Percentiles rank a stretch among this genome's conserved stretches.
Evolutionary conservation across 331 rosid species (phyloP).

Genomic region (Quercus phellos): DNA sequence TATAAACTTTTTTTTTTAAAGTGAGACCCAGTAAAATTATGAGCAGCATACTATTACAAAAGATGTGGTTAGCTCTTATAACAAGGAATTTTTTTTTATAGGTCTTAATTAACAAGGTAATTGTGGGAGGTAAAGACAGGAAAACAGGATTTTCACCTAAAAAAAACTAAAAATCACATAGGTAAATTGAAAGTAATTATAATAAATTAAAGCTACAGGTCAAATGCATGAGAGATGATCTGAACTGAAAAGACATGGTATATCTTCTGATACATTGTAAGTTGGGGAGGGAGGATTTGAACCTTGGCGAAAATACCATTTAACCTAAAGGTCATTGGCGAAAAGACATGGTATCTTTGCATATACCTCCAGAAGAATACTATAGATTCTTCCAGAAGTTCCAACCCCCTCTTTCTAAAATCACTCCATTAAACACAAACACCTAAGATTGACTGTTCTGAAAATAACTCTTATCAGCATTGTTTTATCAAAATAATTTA

Average conservation of each 20-base stretch:
- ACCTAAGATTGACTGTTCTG: neutral
- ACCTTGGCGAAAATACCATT: too few species aligned
- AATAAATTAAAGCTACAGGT: too few species aligned
- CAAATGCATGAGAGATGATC: too few species aligned
- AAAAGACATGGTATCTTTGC: too few species aligned
- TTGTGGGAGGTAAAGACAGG: neutral
- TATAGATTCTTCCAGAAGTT: neutral
- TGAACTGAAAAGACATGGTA: too few species aligned
- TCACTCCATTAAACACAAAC: neutral
- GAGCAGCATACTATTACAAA: neutral
- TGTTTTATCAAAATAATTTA: neutral
- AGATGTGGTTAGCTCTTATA: neutral
- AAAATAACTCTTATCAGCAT: neutral
- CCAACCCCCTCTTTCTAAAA: neutral
- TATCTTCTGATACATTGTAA: too few species aligned
- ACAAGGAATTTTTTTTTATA: neutral
- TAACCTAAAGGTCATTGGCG: too few species aligned
- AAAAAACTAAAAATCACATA: neutral
- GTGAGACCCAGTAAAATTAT: too few species aligned
- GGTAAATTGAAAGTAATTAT: neutral
- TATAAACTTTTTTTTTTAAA: neutral
- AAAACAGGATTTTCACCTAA: neutral
- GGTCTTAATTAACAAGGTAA: neutral
- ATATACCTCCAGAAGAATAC: neutral
- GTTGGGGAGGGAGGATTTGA: too few species aligned